Evolutionary conservation across 371 early-diverging fungal species (phyloP).

Genomic region (Rhizopus delemar): DNA sequence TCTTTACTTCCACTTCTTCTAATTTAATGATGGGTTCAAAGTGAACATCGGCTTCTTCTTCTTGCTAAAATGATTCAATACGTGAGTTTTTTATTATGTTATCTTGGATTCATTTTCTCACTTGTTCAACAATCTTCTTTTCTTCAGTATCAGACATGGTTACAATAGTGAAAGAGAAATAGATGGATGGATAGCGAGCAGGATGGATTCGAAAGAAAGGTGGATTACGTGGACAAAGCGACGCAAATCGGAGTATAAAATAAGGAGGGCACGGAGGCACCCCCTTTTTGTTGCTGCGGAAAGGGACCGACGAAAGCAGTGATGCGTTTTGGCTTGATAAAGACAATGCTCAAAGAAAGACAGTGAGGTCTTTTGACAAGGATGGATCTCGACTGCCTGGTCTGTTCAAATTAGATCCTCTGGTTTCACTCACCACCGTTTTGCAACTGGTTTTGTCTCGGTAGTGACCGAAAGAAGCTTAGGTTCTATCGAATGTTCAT

Average conservation of each 20-base stretch:
- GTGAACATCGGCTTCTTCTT: slow-evolving; percentile 89
- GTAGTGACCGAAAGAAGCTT: no score
- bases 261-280: neutral
- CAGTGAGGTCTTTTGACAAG: no score
- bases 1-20: slow-evolving; percentile 90
- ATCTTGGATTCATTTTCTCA: neutral
- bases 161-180: slow-evolving; percentile 9
- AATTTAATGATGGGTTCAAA: slow-evolving; percentile 96
- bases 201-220: neutral
- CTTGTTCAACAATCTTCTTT: slow-evolving; percentile 38
- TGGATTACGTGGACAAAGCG: neutral
- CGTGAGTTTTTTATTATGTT: slow-evolving; percentile 3
- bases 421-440: no score
- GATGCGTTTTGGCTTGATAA: no score
- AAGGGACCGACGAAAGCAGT: no score
- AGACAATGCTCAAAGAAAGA: no score
- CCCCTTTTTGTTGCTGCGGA: neutral
- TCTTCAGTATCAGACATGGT: slow-evolving; percentile 37
- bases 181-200: slow-evolving; percentile 29
- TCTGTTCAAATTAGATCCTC: no score
- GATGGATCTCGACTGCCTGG: no score
- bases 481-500: no score
- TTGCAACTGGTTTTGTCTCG: no score
- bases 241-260: neutral
- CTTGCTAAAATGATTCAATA: slow-evolving; percentile 45